Evolutionary conservation across 73 alveolate genomes (phyloP), one percentile per base, ranked within the genome.

Genomic region (Symbiodinium pilosum): DNA sequence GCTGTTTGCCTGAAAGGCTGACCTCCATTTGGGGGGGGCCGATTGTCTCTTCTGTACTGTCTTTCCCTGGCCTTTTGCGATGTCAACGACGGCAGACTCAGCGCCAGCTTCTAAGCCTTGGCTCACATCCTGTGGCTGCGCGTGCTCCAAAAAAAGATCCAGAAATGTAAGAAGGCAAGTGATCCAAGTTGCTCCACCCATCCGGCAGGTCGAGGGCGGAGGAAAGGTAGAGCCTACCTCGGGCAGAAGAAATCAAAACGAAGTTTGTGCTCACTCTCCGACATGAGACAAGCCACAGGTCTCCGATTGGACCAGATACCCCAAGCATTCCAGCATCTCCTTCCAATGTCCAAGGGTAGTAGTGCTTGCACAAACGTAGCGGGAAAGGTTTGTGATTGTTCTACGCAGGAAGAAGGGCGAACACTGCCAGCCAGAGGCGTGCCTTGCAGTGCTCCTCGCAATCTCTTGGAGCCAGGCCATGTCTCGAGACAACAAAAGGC

Each of bases 371-470:
- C n/a, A n/a, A n/a, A n/a, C n/a, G n/a, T n/a, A n/a, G n/a, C n/a
- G n/a, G n/a, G n/a, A n/a, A n/a, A n/a, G n/a, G n/a, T n/a, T n/a
- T n/a, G n/a, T n/a, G n/a, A n/a, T n/a, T n/a, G n/a, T n/a, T n/a
- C n/a, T n/a, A n/a, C n/a, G n/a, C n/a, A n/a, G n/a, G n/a, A n/a
- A n/a, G n/a, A n/a, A n/a, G n/a, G n/a, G n/a, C n/a, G n/a, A n/a
- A n/a, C n/a, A n/a, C n/a, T n/a, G n/a, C n/a, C n/a, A n/a, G n/a
- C n/a, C n/a, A n/a, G n/a, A n/a, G 73, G 32, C 73, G 32, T 5
- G 81, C 81, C 81, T 64, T 38, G 14, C 81, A 64, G 39, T 64
- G 81, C 41, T 32, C 81, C 81, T 64, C 81, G 81, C 81, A 64
- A 38, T 38, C 81, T 26, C 81, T 64, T 64, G 81, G 30, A n/a